Evolutionary conservation across 2,329 filamentous ascomycete species (phyloP).

Genomic region (Diplodia sapinea): DNA sequence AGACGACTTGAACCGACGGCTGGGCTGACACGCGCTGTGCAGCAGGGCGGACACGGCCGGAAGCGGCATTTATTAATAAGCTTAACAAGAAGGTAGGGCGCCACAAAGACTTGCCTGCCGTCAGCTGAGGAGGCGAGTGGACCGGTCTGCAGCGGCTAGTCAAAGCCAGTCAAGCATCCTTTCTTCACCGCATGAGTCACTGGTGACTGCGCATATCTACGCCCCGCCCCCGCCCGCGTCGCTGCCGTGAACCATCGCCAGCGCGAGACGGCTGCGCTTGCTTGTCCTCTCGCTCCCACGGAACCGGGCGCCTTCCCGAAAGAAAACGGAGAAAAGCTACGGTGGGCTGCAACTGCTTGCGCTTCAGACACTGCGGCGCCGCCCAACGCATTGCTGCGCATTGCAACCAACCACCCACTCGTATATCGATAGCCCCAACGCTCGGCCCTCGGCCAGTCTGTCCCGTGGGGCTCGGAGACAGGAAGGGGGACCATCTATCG

Average conservation of each 20-base stretch:
- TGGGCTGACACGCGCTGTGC: conserved; percentile 9
- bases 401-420: neutral
- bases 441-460: conserved; percentile 19
- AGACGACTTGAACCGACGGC: too few species aligned
- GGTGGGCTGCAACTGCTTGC: conserved; percentile 16
- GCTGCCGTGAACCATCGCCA: neutral
- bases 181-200: neutral
- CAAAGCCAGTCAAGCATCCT: neutral
- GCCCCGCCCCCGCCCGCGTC: neutral
- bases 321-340: neutral
- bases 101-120: conserved; percentile 10
- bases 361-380: conserved; percentile 8
- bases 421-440: conserved; percentile 12
- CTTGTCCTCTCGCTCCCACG: too few species aligned
- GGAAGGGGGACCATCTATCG: neutral
- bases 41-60: conserved; percentile 15
- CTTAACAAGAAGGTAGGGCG: conserved; percentile 24
- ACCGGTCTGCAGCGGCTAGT: neutral
- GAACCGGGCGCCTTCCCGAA: neutral
- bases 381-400: neutral
- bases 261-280: neutral
- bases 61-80: conserved; percentile 22
- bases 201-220: neutral
- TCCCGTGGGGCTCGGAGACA: neutral
- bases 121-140: neutral